Conservation (phyloP, 495 filamentous ascomycete genomes). For the Penicillium canescens region DNA sequence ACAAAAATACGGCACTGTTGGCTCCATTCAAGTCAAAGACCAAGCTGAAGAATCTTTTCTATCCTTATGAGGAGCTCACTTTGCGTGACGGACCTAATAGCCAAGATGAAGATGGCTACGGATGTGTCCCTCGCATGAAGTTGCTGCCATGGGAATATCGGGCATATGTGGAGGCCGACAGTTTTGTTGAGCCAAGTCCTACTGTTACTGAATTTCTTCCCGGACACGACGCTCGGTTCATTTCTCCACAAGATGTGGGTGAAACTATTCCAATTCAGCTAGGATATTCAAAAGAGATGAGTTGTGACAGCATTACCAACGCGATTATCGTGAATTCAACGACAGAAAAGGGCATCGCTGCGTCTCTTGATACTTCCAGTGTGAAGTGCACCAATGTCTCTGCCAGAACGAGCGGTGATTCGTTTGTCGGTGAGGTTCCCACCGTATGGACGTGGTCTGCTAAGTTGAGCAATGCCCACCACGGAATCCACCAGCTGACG, state of each 20-base stretch:
- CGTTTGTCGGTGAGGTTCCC: slow-evolving; percentile 18
- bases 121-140: slow-evolving; percentile 49
- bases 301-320: slow-evolving; percentile 49
- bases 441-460: slow-evolving; percentile 45
- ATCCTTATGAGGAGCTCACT: slow-evolving; percentile 49
- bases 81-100: slow-evolving; percentile 22
- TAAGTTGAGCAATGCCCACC: slow-evolving; percentile 43
- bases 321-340: slow-evolving; percentile 48
- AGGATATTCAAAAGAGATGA: slow-evolving; percentile 45
- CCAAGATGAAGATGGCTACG: slow-evolving; percentile 9
- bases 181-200: slow-evolving; percentile 49
- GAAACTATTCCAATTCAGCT: slow-evolving; percentile 14
- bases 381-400: slow-evolving; percentile 22
- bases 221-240: slow-evolving; percentile 56
- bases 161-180: slow-evolving; percentile 51
- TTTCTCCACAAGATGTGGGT: slow-evolving; percentile 35
- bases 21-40: slow-evolving; percentile 42
- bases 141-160: slow-evolving; percentile 59
- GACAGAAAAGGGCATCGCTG: slow-evolving; percentile 23
- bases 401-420: slow-evolving; percentile 11
- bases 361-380: slow-evolving; percentile 26
- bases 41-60: slow-evolving; percentile 50
- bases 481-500: slow-evolving; percentile 48
- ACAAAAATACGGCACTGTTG: slow-evolving; percentile 36
- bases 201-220: slow-evolving; percentile 60